These are phyloP conservation scores for Nemania sp. DNA, from an alignment of 2,329 filamentous ascomycete species.

Conservation along the genomic window DNA sequence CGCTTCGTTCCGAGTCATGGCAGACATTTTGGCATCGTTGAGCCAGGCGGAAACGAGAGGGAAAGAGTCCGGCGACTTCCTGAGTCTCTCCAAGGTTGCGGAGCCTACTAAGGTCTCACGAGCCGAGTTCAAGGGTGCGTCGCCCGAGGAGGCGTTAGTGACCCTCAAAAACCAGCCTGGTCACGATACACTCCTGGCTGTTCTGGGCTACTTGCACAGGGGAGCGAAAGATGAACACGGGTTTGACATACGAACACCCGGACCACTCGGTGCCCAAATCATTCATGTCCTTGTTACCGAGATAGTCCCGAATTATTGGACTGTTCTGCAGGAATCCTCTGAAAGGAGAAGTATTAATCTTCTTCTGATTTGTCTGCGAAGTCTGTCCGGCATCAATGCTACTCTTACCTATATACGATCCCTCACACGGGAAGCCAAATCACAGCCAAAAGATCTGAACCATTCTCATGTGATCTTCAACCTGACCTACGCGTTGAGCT, in stretches of 20 bases:
- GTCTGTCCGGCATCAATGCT: conserved; percentile 78
- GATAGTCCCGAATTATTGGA: conserved; percentile 84
- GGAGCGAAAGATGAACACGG: conserved; percentile 31
- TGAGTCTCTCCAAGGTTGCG: conserved; percentile 43
- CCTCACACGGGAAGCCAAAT: conserved; percentile 58
- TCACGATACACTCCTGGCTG: conserved; percentile 57
- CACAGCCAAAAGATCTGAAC: conserved; percentile 44
- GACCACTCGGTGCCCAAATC: conserved; percentile 73
- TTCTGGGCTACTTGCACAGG: conserved; percentile 57
- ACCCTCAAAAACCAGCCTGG: conserved; percentile 65
- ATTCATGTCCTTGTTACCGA: conserved; percentile 74
- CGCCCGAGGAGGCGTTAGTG: conserved; percentile 60
- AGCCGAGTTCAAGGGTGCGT: conserved; percentile 34
- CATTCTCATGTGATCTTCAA: conserved; percentile 51
- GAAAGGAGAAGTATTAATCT: conserved; percentile 48
- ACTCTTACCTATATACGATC: conserved; percentile 70
- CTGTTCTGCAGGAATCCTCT: conserved; percentile 56
- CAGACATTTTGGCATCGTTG: conserved; percentile 58
- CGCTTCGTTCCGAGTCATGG: conserved; percentile 49
- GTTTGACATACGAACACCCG: conserved; percentile 65
- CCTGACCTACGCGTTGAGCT: conserved; percentile 49
- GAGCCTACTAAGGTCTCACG: conserved; percentile 21
- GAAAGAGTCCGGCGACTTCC: conserved; percentile 44
- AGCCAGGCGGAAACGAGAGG: conserved; percentile 55
- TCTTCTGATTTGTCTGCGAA: conserved; percentile 70